A percentile compares a stretch with the other conserved stretches of the same genome.
phyloP scores from a whole-genome alignment of 495 filamentous ascomycete genomes.

The Tuber aestivum region DNA sequence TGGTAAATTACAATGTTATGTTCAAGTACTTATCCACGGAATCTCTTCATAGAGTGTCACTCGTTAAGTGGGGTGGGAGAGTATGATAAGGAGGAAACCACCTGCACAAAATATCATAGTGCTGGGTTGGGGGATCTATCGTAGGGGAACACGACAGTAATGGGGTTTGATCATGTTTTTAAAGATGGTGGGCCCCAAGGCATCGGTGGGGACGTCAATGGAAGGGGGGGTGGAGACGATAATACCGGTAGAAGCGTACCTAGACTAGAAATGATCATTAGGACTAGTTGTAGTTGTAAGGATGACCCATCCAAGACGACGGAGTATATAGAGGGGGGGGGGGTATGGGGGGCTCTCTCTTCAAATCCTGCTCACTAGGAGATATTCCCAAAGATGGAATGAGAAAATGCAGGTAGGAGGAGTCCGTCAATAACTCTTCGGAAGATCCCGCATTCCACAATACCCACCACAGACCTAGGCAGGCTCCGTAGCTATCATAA shows the following conservation, averaged over 20 bases:
- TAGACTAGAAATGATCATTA: background rate
- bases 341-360: background rate
- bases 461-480: too few species aligned
- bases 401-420: background rate
- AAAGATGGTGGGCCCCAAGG: background rate
- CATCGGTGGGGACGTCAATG: too few species aligned
- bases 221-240: too few species aligned
- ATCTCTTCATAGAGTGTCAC: background rate
- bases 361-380: background rate
- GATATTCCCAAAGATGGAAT: background rate
- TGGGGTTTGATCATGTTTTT: background rate
- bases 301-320: background rate
- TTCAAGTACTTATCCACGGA: background rate
- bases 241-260: too few species aligned
- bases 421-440: background rate
- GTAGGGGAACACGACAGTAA: background rate
- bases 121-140: background rate
- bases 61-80: background rate
- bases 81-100: background rate
- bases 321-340: background rate
- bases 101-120: background rate
- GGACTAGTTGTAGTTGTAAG: background rate
- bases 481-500: too few species aligned
- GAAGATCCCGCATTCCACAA: background rate
- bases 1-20: too few species aligned